These are phyloP conservation scores for Diplodia scrobiculata DNA, from an alignment of 2,329 filamentous ascomycete species.

Conservation along the genomic window DNA sequence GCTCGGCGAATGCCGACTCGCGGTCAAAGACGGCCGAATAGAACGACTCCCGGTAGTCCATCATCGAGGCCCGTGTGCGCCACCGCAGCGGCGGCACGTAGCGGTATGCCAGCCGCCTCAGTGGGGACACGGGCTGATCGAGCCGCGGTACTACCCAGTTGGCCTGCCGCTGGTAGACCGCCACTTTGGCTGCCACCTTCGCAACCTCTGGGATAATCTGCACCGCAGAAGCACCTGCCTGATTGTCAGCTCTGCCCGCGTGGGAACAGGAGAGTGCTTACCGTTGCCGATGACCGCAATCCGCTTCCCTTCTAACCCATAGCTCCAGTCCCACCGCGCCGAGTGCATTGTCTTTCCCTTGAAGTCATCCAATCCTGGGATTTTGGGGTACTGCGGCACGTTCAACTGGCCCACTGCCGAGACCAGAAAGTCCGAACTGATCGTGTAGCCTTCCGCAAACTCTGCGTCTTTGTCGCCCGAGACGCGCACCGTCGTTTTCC, in stretches of 20 bases:
- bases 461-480: constrained; percentile 59
- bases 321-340: constrained; percentile 63
- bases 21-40: constrained; percentile 51
- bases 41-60: constrained; percentile 58
- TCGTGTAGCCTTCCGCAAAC: constrained; percentile 55
- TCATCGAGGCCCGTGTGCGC: constrained; percentile 54
- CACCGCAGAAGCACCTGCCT: constrained; percentile 54
- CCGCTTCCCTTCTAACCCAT: constrained; percentile 57
- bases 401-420: constrained; percentile 63
- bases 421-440: constrained; percentile 59
- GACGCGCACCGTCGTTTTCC: constrained; percentile 55
- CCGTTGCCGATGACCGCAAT: constrained; percentile 63
- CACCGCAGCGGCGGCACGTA: constrained; percentile 57
- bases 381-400: constrained; percentile 54
- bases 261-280: not conserved
- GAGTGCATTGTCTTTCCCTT: constrained; percentile 59
- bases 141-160: constrained; percentile 61
- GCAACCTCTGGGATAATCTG: constrained; percentile 62
- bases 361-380: constrained; percentile 53
- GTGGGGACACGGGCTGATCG: constrained; percentile 51
- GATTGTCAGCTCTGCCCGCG: constrained; percentile 35
- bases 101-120: constrained; percentile 49
- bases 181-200: constrained; percentile 53
- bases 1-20: constrained; percentile 46
- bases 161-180: constrained; percentile 60